Percentiles rank a stretch among this genome's conserved stretches.
These are phyloP conservation scores for Catunica adiposa DNA, from an alignment of 2,329 filamentous ascomycete species.

Conservation along the genomic window DNA sequence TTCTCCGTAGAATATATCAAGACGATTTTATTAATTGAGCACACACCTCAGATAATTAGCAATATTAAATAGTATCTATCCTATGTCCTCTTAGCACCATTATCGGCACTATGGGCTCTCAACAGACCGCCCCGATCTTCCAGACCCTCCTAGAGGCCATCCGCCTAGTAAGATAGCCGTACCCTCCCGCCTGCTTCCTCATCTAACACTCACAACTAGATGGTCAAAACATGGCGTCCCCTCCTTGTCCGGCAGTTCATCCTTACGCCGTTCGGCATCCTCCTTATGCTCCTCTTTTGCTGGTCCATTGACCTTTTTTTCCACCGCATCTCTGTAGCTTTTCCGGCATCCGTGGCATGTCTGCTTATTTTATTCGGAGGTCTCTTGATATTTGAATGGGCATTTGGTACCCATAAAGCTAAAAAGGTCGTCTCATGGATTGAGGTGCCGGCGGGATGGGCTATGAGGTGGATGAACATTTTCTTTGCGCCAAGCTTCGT, in stretches of 20 bases:
- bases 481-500: slow-evolving; percentile 45
- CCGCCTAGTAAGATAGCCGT: background rate
- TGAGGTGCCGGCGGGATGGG: slow-evolving; percentile 40
- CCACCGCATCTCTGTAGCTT: slow-evolving; percentile 32
- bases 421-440: slow-evolving; percentile 31
- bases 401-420: slow-evolving; percentile 33
- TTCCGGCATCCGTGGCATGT: slow-evolving; percentile 43
- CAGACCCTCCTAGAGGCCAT: background rate
- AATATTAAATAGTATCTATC: too few relatives aligned
- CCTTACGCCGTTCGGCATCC: slow-evolving; percentile 31
- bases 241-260: slow-evolving; percentile 28
- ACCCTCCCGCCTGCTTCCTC: background rate
- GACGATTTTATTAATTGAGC: too few relatives aligned
- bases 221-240: slow-evolving; percentile 2
- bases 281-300: slow-evolving; percentile 25
- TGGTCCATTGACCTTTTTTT: slow-evolving; percentile 30
- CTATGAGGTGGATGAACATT: slow-evolving; percentile 40
- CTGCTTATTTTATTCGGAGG: slow-evolving; percentile 37
- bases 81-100: too few relatives aligned
- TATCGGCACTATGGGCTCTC: too few relatives aligned
- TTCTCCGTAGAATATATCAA: too few relatives aligned
- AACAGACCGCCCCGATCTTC: too few relatives aligned
- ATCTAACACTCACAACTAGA: slow-evolving; percentile 1
- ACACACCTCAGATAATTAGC: too few relatives aligned
- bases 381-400: slow-evolving; percentile 30